phyloP scores from a whole-genome alignment of 345 rosid genomes.

The Eucalyptus pauciflora region DNA sequence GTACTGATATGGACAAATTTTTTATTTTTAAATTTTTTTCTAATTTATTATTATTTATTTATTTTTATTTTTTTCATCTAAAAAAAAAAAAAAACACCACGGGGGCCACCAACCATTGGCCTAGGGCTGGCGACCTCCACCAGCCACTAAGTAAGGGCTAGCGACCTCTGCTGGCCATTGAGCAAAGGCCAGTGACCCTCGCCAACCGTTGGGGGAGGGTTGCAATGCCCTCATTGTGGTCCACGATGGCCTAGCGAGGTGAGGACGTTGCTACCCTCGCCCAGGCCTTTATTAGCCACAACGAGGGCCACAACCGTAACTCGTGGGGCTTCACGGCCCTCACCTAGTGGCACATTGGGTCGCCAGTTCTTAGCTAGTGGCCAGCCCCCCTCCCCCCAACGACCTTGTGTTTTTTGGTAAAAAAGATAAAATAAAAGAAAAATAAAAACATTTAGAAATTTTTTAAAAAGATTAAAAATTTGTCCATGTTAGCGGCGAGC shows the following conservation, averaged over 20 bases:
- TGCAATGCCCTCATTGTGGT: not conserved
- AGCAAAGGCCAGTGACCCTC: too few relatives aligned
- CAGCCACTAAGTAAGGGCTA: rapidly evolving
- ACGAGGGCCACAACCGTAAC: not conserved
- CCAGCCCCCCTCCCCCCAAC: rapidly evolving
- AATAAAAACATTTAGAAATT: rapidly evolving
- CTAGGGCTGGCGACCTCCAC: rapidly evolving
- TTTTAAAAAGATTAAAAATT: too few relatives aligned
- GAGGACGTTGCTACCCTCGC: rapidly evolving
- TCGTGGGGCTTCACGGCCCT: not conserved
- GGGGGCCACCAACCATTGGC: not conserved
- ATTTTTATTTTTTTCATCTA: too few relatives aligned
- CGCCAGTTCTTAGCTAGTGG: rapidly evolving
- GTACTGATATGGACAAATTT: rapidly evolving
- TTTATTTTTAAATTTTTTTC: too few relatives aligned
- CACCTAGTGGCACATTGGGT: not conserved
- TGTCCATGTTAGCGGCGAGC: rapidly evolving
- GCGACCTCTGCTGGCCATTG: rapidly evolving
- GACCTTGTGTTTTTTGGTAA: not conserved
- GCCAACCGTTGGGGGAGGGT: rapidly evolving
- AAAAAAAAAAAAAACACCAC: not conserved
- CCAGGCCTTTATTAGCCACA: not conserved
- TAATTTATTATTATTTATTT: too few relatives aligned
- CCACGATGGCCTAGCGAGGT: not conserved
- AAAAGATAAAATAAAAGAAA: not conserved